These are phyloP conservation scores for Fusarium zealandicum DNA, from an alignment of 2,329 filamentous ascomycete genomes.

Conservation along the genomic window DNA sequence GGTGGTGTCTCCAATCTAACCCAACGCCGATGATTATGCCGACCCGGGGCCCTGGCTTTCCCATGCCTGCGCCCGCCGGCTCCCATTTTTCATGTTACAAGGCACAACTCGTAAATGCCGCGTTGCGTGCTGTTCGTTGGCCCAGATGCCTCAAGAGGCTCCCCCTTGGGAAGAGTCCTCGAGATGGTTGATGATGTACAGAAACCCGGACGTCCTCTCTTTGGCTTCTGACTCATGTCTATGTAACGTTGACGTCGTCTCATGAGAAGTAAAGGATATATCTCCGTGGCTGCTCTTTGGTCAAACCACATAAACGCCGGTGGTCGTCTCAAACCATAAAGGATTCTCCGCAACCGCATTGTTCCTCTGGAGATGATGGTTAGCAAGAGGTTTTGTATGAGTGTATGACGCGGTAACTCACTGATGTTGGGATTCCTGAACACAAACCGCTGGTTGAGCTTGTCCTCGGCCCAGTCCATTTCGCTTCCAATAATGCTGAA, in stretches of 20 bases:
- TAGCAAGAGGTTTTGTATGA: constrained; percentile 36
- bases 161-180: neutral
- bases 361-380: constrained; percentile 72
- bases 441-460: constrained; percentile 88
- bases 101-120: constrained; percentile 24
- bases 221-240: constrained; percentile 4
- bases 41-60: constrained; percentile 7
- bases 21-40: constrained; percentile 41
- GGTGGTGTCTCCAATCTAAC: constrained; percentile 34
- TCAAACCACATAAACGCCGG: neutral
- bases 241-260: constrained; percentile 23
- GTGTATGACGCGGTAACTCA: constrained; percentile 59
- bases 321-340: constrained; percentile 74
- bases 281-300: neutral
- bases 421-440: constrained; percentile 99
- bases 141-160: neutral
- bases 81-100: constrained; percentile 33
- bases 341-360: constrained; percentile 95
- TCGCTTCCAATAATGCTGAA: constrained; percentile 98
- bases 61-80: constrained; percentile 10
- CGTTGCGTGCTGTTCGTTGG: constrained; percentile 22
- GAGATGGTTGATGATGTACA: constrained; percentile 5
- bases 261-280: constrained; percentile 12
- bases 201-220: neutral
- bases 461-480: constrained; percentile 99